Conservation (phyloP, 352 stramenopile genomes). For the Phytophthora cryptogea region DNA sequence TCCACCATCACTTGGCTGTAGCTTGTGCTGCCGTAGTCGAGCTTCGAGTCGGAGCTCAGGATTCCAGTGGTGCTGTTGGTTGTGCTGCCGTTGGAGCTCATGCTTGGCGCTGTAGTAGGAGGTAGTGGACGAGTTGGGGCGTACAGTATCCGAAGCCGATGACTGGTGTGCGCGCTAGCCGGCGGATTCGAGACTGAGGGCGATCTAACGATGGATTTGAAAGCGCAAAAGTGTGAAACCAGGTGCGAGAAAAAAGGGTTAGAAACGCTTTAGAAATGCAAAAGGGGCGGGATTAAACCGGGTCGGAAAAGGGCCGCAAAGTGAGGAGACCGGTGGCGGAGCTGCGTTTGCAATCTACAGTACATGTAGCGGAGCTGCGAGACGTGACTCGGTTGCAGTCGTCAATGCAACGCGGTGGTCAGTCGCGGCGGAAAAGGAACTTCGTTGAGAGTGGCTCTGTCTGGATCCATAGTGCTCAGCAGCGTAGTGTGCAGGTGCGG, state of each 20-base stretch:
- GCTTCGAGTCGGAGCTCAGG: conserved; percentile 32
- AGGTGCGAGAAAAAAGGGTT: conserved; percentile 2
- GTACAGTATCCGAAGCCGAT: neutral
- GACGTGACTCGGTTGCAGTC: neutral
- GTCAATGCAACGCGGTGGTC: conserved; percentile 3
- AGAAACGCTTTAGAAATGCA: conserved; percentile 14
- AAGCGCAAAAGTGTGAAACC: neutral
- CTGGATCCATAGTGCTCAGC: conserved; percentile 5
- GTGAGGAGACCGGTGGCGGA: conserved; percentile 12
- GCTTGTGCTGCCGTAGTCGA: conserved; percentile 55
- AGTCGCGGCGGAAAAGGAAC: neutral
- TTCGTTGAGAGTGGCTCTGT: conserved; percentile 1
- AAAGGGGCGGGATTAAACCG: conserved; percentile 6
- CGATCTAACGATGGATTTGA: conserved; percentile 13
- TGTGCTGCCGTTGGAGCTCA: conserved; percentile 33
- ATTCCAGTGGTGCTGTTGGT: conserved; percentile 21
- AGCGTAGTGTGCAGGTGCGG: neutral
- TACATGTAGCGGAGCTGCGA: neutral
- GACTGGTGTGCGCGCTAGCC: conserved; percentile 11
- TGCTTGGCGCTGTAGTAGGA: neutral
- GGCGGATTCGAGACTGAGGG: conserved; percentile 24
- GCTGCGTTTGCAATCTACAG: neutral
- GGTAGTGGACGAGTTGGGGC: no score
- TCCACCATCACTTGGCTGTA: conserved; percentile 52
- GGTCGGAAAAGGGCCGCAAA: neutral